phyloP scores from a whole-genome alignment of 768 basidiomycete species.

The Mycena kentingensis region DNA sequence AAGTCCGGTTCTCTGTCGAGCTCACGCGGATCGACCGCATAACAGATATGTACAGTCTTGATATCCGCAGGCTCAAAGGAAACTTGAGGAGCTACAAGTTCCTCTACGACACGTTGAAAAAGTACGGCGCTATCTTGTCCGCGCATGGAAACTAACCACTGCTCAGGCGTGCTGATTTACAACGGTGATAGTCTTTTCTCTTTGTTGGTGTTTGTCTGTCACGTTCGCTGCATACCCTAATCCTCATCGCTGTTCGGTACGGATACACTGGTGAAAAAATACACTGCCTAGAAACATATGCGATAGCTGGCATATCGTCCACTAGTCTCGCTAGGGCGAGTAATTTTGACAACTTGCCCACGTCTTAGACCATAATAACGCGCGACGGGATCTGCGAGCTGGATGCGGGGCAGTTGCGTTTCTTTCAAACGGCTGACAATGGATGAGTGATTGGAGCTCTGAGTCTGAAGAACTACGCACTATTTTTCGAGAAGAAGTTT shows the following conservation, averaged over 20 bases:
- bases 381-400: conserved; percentile 95
- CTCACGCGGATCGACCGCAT: conserved; percentile 87
- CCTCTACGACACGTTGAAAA: conserved; percentile 83
- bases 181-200: conserved; percentile 28
- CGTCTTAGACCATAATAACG: conserved; percentile 95
- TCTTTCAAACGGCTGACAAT: conserved; percentile 86
- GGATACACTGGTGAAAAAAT: conserved; percentile 44
- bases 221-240: conserved; percentile 17
- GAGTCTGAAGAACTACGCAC: conserved; percentile 52
- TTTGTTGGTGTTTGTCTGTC: background rate
- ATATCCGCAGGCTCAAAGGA: conserved; percentile 90
- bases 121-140: conserved; percentile 53
- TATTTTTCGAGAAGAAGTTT: conserved; percentile 85
- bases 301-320: conserved; percentile 93
- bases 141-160: background rate
- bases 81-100: conserved; percentile 92
- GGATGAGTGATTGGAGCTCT: conserved; percentile 10
- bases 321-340: conserved; percentile 93
- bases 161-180: conserved; percentile 48
- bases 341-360: conserved; percentile 98
- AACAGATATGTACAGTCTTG: conserved; percentile 88
- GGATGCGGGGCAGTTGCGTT: conserved; percentile 96
- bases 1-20: conserved; percentile 96
- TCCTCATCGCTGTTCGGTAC: conserved; percentile 1
- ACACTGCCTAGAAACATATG: too few relatives aligned